A percentile compares a stretch with the other conserved stretches of the same genome.
These are phyloP conservation scores for Diplotaxis tenuifolia DNA, from an alignment of 345 rosid genomes.

Conservation along the genomic window DNA sequence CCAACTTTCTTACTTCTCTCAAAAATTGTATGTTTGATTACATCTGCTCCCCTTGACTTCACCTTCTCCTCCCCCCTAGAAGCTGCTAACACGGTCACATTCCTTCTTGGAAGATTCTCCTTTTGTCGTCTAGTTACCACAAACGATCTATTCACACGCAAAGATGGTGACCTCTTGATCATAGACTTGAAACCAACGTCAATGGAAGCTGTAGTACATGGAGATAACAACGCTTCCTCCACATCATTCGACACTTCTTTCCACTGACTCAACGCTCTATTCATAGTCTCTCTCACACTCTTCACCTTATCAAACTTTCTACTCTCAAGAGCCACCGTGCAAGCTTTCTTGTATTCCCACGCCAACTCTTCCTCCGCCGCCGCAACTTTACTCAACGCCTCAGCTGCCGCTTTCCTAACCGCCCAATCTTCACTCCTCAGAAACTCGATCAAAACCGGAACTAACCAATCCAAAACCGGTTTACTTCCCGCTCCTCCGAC, in stretches of 20 bases:
- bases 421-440: constrained; percentile 84
- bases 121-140: constrained; percentile 37
- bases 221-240: constrained; percentile 45
- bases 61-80: constrained; percentile 36
- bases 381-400: constrained; percentile 76
- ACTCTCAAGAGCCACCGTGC: constrained; percentile 54
- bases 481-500: constrained; percentile 64
- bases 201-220: constrained; percentile 31
- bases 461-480: constrained; percentile 65
- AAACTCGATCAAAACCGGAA: constrained; percentile 63
- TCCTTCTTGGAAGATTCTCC: constrained; percentile 36
- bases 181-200: constrained; percentile 43
- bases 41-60: constrained; percentile 42
- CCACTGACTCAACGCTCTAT: constrained; percentile 70
- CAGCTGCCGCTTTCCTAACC: constrained; percentile 88
- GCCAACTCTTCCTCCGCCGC: constrained; percentile 69
- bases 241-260: constrained; percentile 53
- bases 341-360: constrained; percentile 45
- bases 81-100: constrained; percentile 18
- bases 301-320: constrained; percentile 95
- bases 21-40: constrained; percentile 51
- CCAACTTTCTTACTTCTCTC: constrained; percentile 39
- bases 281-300: constrained; percentile 88
- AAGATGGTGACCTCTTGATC: constrained; percentile 55
- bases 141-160: constrained; percentile 33